phyloP scores from a whole-genome alignment of 1,284 basidiomycete species.

The Ceratobasidium sp. region DNA sequence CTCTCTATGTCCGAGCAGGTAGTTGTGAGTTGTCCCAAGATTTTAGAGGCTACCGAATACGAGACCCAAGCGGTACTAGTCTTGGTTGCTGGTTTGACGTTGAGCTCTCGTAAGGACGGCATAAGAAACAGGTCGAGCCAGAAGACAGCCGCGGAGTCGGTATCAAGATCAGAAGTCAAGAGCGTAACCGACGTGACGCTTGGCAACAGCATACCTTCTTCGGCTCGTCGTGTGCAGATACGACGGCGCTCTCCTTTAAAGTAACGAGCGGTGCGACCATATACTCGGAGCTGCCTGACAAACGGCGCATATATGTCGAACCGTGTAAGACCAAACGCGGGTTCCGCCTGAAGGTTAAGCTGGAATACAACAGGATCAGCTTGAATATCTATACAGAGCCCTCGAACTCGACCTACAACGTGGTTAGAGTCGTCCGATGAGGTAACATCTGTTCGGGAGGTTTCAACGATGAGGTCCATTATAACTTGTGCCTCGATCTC shows the following conservation, averaged over 20 bases:
- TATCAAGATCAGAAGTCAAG: constrained; percentile 7
- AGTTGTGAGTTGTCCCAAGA: not conserved
- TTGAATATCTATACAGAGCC: too few species aligned
- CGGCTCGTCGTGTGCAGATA: not conserved
- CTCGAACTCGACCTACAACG: too few species aligned
- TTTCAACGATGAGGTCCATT: not conserved
- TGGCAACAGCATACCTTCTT: not conserved
- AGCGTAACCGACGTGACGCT: constrained; percentile 20
- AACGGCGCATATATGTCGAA: constrained; percentile 37
- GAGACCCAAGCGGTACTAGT: constrained; percentile 19
- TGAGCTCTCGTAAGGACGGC: constrained; percentile 4
- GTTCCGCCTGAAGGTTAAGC: not conserved
- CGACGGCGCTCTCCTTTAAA: constrained; percentile 5
- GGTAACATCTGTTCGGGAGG: not conserved
- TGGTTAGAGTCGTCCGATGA: too few species aligned
- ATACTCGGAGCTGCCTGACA: constrained; percentile 23
- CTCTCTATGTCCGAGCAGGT: not conserved
- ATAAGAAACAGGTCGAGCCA: constrained; percentile 24
- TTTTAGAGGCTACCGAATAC: not conserved
- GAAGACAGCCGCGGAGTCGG: constrained; percentile 19
- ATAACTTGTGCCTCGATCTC: constrained; percentile 10
- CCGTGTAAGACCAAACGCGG: constrained; percentile 5
- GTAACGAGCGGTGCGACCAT: constrained; percentile 25
- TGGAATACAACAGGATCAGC: too few species aligned
- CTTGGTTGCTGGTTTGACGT: not conserved